phyloP scores from a whole-genome alignment of 2,329 filamentous ascomycete species.

The Phaeosphaeriaceae sp. region DNA sequence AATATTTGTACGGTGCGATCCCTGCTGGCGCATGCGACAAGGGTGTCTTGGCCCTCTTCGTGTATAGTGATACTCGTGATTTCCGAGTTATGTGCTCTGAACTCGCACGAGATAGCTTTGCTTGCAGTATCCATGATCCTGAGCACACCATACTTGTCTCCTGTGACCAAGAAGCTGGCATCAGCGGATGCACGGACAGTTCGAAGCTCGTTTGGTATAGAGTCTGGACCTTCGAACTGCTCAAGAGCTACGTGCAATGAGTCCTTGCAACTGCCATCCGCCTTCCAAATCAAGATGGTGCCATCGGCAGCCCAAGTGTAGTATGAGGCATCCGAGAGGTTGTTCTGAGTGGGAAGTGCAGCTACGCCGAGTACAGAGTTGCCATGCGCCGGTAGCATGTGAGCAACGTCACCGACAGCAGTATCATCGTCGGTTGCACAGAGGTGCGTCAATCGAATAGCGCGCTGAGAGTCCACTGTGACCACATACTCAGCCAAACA shows the following conservation, averaged over 20 bases:
- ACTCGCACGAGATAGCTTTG: constrained; percentile 70
- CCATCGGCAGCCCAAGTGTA: constrained; percentile 89
- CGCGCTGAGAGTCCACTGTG: constrained; percentile 75
- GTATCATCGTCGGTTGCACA: constrained; percentile 43
- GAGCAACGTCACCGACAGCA: constrained; percentile 40
- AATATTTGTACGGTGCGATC: constrained; percentile 97
- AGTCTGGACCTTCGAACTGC: constrained; percentile 57
- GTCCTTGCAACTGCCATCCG: constrained; percentile 72
- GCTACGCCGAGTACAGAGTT: constrained; percentile 75
- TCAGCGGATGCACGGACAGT: constrained; percentile 66
- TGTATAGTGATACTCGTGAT: constrained; percentile 82
- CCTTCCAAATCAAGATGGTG: constrained; percentile 81
- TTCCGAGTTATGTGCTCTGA: constrained; percentile 86
- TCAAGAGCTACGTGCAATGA: constrained; percentile 75
- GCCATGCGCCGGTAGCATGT: constrained; percentile 64
- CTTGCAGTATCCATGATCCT: constrained; percentile 71
- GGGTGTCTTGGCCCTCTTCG: constrained; percentile 67
- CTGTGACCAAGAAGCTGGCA: constrained; percentile 76
- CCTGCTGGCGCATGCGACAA: constrained; percentile 79
- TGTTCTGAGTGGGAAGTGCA: constrained; percentile 64
- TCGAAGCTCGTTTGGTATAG: constrained; percentile 65
- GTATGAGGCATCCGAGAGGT: constrained; percentile 73
- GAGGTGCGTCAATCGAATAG: constrained; percentile 71
- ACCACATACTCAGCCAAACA: constrained; percentile 48
- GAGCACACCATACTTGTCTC: constrained; percentile 86